These are phyloP conservation scores for Eutrema salsugineum DNA, from an alignment of 441 rosid species.

Conservation along the genomic window DNA sequence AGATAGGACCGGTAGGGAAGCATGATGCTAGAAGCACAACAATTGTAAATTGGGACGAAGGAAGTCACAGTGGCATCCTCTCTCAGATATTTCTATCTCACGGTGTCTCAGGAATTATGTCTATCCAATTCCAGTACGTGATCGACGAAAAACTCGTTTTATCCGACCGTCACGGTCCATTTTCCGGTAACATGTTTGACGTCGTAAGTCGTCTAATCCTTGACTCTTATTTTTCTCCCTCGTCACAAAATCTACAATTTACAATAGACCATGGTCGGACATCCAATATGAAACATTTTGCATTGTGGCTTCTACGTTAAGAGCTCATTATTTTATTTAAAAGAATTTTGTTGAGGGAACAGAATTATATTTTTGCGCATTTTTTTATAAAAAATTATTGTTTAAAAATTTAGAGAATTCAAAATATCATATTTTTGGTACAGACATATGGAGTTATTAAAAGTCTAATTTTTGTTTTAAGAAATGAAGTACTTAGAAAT, in stretches of 20 bases:
- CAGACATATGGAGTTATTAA: too few relatives aligned
- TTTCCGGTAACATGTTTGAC: slow-evolving; percentile 29
- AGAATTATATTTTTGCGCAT: too few relatives aligned
- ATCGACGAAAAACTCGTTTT: slow-evolving; percentile 18
- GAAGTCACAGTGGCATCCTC: slow-evolving; percentile 22
- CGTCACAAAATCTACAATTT: not conserved
- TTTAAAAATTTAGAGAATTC: too few relatives aligned
- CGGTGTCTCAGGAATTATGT: slow-evolving; percentile 11
- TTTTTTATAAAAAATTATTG: too few relatives aligned
- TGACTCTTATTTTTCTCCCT: not conserved
- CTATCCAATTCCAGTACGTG: slow-evolving; percentile 26
- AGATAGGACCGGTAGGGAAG: slow-evolving; percentile 30
- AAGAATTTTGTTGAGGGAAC: too few relatives aligned
- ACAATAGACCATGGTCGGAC: not conserved
- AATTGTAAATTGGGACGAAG: slow-evolving; percentile 31
- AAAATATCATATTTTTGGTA: too few relatives aligned
- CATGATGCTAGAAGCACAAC: slow-evolving; percentile 28
- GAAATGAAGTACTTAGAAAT: not conserved
- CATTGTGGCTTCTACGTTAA: too few relatives aligned
- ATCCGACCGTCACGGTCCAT: slow-evolving; percentile 24
- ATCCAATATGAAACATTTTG: not conserved
- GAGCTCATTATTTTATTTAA: too few relatives aligned
- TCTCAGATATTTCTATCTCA: slow-evolving; percentile 28
- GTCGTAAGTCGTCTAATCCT: slow-evolving; percentile 22
- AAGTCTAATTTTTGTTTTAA: not conserved